Percentiles rank a stretch among this genome's conserved stretches.
Conservation (phyloP, 1,139 yeast species). For the Spathaspora sp. region DNA sequence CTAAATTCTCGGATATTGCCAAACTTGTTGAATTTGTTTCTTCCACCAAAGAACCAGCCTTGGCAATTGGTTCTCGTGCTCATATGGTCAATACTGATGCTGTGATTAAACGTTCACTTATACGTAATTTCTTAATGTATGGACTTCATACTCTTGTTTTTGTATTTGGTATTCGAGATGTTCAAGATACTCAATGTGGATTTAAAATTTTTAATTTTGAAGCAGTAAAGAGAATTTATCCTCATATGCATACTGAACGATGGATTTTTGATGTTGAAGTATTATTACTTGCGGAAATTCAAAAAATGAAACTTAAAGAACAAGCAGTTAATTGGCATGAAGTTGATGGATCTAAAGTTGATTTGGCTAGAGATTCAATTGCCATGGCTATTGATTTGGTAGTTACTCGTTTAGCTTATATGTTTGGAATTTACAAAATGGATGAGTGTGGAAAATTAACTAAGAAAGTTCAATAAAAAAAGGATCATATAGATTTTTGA, state of each 20-base stretch:
- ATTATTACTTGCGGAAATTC: constrained; percentile 73
- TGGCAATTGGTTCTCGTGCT: constrained; percentile 92
- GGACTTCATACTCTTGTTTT: constrained; percentile 84
- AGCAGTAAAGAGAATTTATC: constrained; percentile 69
- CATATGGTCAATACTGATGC: constrained; percentile 97
- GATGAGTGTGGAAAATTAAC: constrained; percentile 26
- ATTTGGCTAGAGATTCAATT: constrained; percentile 84
- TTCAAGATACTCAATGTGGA: constrained; percentile 96
- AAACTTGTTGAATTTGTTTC: constrained; percentile 49
- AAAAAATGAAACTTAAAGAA: constrained; percentile 65
- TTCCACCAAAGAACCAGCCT: constrained; percentile 40
- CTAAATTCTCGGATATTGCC: constrained; percentile 68
- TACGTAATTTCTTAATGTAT: constrained; percentile 90
- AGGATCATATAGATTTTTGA: neutral
- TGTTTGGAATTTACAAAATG: constrained; percentile 72
- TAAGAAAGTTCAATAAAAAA: constrained; percentile 15
- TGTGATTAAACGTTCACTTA: constrained; percentile 85
- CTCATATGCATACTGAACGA: constrained; percentile 93
- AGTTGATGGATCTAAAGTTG: constrained; percentile 92
- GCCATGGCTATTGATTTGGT: constrained; percentile 95
- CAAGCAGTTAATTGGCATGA: constrained; percentile 96
- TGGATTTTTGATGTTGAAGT: constrained; percentile 98
- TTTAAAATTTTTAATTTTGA: constrained; percentile 82
- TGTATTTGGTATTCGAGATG: constrained; percentile 82
- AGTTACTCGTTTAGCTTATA: constrained; percentile 84